phyloP scores from a whole-genome alignment of 2,329 filamentous ascomycete species.

The Phialocephala subalpina region DNA sequence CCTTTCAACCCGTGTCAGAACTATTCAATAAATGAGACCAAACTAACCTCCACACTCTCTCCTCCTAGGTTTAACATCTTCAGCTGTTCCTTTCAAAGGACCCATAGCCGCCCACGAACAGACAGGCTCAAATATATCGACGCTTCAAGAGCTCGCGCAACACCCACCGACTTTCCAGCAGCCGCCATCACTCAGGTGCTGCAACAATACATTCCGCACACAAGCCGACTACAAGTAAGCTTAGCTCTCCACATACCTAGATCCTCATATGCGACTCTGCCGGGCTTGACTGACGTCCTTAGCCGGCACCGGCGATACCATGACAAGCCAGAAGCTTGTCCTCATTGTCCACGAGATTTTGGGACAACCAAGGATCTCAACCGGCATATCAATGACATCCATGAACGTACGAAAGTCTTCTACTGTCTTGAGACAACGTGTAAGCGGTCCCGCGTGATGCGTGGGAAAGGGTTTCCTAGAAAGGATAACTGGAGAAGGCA shows the following conservation, averaged over 20 bases:
- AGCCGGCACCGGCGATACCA: background rate
- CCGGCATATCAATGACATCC: background rate
- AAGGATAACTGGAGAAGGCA: constrained; percentile 2
- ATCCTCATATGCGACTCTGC: no score
- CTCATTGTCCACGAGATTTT: background rate
- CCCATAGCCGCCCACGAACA: no score
- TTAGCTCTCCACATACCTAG: background rate
- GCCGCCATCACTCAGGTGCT: background rate
- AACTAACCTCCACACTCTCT: no score
- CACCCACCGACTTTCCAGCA: no score
- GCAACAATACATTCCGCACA: background rate
- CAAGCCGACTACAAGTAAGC: background rate
- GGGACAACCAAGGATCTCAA: background rate
- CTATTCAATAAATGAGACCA: no score
- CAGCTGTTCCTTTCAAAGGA: no score
- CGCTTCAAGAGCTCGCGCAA: no score
- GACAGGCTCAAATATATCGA: no score
- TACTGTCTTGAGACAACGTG: background rate
- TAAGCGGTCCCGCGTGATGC: background rate
- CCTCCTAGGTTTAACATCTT: no score
- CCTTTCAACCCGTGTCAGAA: no score
- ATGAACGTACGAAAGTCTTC: background rate
- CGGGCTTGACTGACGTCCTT: no score
- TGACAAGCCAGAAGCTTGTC: background rate
- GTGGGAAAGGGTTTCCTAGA: background rate